Base-by-base conservation (phyloP, 176 grass and related monocot genomes). In the Phoenix dactylifera region DNA sequence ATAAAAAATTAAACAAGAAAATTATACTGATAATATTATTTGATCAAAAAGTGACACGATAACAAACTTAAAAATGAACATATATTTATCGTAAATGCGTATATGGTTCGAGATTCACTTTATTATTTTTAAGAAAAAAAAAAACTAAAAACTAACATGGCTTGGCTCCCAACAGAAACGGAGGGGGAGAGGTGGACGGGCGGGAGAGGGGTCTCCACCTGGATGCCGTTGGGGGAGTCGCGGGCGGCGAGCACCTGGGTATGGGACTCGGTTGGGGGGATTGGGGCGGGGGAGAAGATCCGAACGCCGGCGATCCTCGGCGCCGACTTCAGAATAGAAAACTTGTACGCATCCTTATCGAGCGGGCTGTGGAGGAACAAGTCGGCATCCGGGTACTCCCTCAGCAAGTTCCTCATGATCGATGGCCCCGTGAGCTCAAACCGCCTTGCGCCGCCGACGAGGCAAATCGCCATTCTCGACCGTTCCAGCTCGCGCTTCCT, bases 341-440 rank as follows among this genome's bases (percentile, higher is more conserved):
- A 24, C 80, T 96, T 96, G 78, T 87, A 90, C 0, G 83, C 75
- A 66, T 96, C 79, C 71, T 20, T 74, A 68, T 96, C 91, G 0
- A 96, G 70, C 57, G 87, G 87, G 60, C 72, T 80, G 72, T 96
- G 77, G 52, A 96, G 75, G 77, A 96, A 96, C 68, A 96, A 67
- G 73, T 96, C 91, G 0, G 78, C 61, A 3, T 61, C 18, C 2
- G 25, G 68, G 9, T 30, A 35, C 9, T 22, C 14, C 16, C 50
- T 67, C 72, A 95, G 59, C 18, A 96, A 52, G 65, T 87, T 74
- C 71, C 78, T 69, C 50, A 85, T 65, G 72, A 96, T 84, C 63
- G 91, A 85, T 5, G 86, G 83, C 1, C 86, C 86, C 24, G 91
- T 96, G 55, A 96, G 75, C 80, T 96, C 91, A 68, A 96, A 96